Conservation (phyloP, 1,284 basidiomycete genomes). For the Apiotrichum laibachii region DNA sequence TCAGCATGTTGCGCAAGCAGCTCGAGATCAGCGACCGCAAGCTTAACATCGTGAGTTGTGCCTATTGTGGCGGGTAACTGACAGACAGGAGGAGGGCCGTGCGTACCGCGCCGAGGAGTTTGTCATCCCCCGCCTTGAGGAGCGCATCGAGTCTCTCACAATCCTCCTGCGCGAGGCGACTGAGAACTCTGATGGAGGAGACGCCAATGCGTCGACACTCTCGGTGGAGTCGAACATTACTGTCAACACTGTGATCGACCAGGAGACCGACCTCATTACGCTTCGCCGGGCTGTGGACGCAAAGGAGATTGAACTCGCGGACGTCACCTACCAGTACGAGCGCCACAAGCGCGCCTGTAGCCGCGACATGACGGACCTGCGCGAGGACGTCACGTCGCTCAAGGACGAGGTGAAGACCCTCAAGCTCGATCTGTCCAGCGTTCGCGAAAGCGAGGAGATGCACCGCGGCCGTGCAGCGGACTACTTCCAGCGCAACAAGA, state of each 20-base stretch:
- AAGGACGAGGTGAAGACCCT: background rate
- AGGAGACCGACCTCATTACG: conserved; percentile 7
- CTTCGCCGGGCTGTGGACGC: conserved; percentile 2
- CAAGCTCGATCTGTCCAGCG: conserved; percentile 1
- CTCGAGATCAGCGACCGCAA: conserved; percentile 2
- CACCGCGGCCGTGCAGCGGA: conserved; percentile 11
- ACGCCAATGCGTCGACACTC: background rate
- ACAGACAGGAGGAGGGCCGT: conserved; percentile 1
- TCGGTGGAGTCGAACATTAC: background rate
- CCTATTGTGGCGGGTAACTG: background rate
- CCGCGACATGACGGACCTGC: conserved; percentile 4
- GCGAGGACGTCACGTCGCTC: conserved; percentile 1
- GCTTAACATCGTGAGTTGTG: background rate
- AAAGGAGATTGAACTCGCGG: background rate
- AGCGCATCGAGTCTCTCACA: conserved; percentile 6
- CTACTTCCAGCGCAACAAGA: conserved; percentile 22
- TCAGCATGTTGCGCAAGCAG: background rate
- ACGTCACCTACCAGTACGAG: conserved; percentile 1
- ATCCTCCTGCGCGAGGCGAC: background rate
- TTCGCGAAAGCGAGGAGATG: conserved; percentile 1
- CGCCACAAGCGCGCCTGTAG: conserved; percentile 3
- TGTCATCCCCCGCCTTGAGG: conserved; percentile 5
- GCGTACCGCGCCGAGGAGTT: conserved; percentile 7
- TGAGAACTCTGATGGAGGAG: background rate
- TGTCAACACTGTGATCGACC: conserved; percentile 3